These are phyloP conservation scores for Chaetomidium leptoderma DNA, from an alignment of 495 filamentous ascomycete species.

Conservation along the genomic window DNA sequence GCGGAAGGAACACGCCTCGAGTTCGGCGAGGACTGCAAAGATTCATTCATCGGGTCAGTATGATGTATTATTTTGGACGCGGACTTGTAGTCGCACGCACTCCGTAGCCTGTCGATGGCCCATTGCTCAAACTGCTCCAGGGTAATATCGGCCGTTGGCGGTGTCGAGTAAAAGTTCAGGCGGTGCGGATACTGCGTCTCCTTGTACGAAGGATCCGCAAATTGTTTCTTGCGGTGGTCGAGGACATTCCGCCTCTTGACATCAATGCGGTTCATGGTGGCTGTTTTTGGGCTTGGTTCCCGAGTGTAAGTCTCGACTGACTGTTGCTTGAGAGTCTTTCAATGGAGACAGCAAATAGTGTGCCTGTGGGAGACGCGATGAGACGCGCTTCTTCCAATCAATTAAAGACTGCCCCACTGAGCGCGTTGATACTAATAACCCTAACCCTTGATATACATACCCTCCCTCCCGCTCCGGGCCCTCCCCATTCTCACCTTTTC, in stretches of 20 bases:
- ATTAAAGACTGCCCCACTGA: conserved; percentile 11
- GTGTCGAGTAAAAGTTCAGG: conserved; percentile 84
- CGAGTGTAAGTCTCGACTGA: background rate
- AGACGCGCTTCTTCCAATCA: conserved; percentile 23
- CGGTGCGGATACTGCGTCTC: conserved; percentile 74
- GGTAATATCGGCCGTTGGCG: conserved; percentile 90
- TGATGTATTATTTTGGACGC: no score
- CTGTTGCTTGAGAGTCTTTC: background rate
- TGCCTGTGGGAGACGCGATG: conserved; percentile 29
- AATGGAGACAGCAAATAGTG: background rate
- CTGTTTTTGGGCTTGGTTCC: background rate
- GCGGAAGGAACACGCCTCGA: conserved; percentile 94
- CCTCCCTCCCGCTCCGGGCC: no score
- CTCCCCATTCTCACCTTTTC: background rate
- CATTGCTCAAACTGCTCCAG: conserved; percentile 98
- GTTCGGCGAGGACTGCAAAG: conserved; percentile 76
- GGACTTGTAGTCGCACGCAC: conserved; percentile 43
- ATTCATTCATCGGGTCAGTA: background rate
- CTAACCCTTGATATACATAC: conserved; percentile 13
- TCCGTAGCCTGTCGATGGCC: conserved; percentile 88
- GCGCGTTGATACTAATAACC: background rate
- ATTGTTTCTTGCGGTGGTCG: conserved; percentile 81
- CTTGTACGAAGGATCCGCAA: conserved; percentile 66
- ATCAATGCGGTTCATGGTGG: conserved; percentile 73
- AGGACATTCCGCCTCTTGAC: conserved; percentile 69